A percentile compares a stretch with the other conserved stretches of the same genome.
Evolutionary conservation across 2,329 filamentous ascomycete species (phyloP).

Genomic region (Botrytis medusae): DNA sequence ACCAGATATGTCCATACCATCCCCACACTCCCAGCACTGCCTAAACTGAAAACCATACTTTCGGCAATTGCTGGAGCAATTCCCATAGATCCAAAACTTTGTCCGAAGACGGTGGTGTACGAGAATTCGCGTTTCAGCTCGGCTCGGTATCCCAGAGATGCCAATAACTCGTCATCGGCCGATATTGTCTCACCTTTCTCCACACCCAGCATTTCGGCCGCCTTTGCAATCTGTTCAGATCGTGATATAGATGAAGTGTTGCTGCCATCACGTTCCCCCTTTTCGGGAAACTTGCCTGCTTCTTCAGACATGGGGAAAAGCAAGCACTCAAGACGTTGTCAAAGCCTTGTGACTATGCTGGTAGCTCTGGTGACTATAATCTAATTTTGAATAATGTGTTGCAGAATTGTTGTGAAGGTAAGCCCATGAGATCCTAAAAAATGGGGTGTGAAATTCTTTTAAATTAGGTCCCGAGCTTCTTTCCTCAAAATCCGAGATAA

Average conservation of each 20-base stretch:
- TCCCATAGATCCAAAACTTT: constrained; percentile 40
- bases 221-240: constrained; percentile 3
- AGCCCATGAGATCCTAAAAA: background rate
- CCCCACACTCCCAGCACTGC: constrained; percentile 36
- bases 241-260: background rate
- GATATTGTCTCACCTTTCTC: constrained; percentile 25
- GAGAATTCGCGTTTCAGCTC: constrained; percentile 40
- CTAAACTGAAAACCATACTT: constrained; percentile 38
- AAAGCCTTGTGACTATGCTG: background rate
- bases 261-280: background rate
- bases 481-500: constrained; percentile 5
- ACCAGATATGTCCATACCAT: constrained; percentile 40
- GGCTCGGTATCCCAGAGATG: constrained; percentile 37
- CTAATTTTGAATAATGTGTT: background rate
- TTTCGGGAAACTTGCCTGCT: background rate
- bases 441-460: constrained; percentile 11
- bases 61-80: constrained; percentile 40
- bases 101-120: constrained; percentile 38
- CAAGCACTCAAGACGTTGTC: background rate
- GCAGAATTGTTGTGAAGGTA: background rate
- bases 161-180: constrained; percentile 37
- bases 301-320: constrained; percentile 2
- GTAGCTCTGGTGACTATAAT: background rate
- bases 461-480: background rate
- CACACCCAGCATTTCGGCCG: constrained; percentile 14